Percentiles rank a stretch among this genome's conserved stretches.
These are phyloP conservation scores for Ganoderma lingzhi DNA, from an alignment of 1,284 basidiomycete species.

Conservation along the genomic window DNA sequence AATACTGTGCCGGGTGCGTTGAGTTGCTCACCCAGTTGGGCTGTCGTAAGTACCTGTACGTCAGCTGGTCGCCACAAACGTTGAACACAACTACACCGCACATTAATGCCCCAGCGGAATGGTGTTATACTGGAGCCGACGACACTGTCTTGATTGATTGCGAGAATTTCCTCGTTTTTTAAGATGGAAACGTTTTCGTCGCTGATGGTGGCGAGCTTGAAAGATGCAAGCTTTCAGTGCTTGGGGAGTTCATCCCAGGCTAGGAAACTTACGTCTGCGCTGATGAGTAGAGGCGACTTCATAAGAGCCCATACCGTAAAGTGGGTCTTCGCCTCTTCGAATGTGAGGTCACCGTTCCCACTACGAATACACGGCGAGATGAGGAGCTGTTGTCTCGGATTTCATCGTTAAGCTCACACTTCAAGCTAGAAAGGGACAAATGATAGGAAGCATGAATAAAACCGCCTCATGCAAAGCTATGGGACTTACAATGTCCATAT, in stretches of 20 bases:
- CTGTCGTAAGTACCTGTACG: constrained; percentile 35
- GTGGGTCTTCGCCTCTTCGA: constrained; percentile 67
- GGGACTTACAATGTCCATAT: constrained; percentile 62
- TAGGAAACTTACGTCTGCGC: constrained; percentile 44
- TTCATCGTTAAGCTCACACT: constrained; percentile 47
- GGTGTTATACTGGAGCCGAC: constrained; percentile 67
- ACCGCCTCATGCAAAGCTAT: no score
- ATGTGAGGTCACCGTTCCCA: constrained; percentile 63
- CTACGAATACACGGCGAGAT: constrained; percentile 38
- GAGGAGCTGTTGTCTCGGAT: background rate
- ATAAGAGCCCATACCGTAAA: constrained; percentile 73
- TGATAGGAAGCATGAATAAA: background rate
- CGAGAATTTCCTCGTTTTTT: constrained; percentile 69
- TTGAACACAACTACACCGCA: constrained; percentile 36
- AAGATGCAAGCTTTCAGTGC: background rate
- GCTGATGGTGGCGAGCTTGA: constrained; percentile 58
- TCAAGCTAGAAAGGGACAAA: constrained; percentile 48
- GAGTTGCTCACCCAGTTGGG: constrained; percentile 57
- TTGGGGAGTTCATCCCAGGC: no score
- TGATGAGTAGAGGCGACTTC: constrained; percentile 64
- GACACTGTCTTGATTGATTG: constrained; percentile 73
- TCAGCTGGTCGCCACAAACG: background rate
- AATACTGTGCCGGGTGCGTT: constrained; percentile 58
- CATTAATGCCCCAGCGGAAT: constrained; percentile 72
- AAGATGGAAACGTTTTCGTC: constrained; percentile 60